These are phyloP conservation scores for Elsinoe necatrix DNA, from an alignment of 2,329 filamentous ascomycete genomes.

Conservation along the genomic window DNA sequence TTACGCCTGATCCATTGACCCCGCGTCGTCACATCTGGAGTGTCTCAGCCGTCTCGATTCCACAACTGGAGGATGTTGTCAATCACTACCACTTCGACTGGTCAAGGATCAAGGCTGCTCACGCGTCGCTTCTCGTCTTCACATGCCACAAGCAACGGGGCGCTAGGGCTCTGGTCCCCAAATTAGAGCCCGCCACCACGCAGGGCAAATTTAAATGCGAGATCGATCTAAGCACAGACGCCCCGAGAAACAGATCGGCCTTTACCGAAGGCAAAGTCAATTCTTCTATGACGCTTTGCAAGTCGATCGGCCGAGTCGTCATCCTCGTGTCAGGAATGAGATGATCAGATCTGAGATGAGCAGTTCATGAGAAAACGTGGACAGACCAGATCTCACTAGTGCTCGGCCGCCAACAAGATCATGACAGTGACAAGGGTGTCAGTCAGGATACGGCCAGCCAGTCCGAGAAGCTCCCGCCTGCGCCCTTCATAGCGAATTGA, in stretches of 20 bases:
- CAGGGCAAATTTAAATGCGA: constrained; percentile 6
- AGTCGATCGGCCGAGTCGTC: neutral
- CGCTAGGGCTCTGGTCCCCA: neutral
- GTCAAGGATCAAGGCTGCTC: neutral
- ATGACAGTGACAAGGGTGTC: too few species aligned
- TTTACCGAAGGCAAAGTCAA: neutral
- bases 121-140: neutral
- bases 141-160: neutral
- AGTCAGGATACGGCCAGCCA: too few species aligned
- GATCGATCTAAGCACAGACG: constrained; percentile 11
- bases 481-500: too few species aligned
- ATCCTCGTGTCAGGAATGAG: neutral
- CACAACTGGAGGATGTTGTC: too few species aligned
- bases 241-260: neutral
- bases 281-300: neutral
- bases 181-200: constrained; percentile 1
- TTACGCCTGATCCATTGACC: too few species aligned
- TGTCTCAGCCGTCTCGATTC: too few species aligned
- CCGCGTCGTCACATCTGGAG: too few species aligned
- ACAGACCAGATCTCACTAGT: neutral
- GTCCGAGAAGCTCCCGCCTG: too few species aligned
- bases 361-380: neutral
- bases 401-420: neutral
- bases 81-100: too few species aligned
- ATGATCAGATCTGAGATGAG: constrained; percentile 2